A percentile compares a stretch with the other conserved stretches of the same genome.
phyloP scores from a whole-genome alignment of 1,139 yeast genomes.

The Trichomonascaceae sp. region DNA sequence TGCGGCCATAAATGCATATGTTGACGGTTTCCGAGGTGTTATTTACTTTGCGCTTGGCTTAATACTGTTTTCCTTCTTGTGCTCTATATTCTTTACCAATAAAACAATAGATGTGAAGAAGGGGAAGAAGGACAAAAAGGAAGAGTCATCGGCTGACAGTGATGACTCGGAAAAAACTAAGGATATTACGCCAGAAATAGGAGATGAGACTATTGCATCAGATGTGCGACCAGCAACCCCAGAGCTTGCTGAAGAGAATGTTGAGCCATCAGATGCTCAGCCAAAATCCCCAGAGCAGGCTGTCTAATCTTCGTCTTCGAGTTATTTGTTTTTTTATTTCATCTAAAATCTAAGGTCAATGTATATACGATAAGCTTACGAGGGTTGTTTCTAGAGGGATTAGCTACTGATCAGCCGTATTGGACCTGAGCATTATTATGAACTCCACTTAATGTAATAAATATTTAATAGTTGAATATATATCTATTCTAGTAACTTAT shows the following conservation, averaged over 20 bases:
- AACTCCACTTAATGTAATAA: not conserved
- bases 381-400: not conserved
- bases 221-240: not conserved
- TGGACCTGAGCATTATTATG: not conserved
- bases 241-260: not conserved
- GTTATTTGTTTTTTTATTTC: too few relatives aligned
- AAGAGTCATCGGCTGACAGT: not conserved
- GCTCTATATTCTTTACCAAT: slow-evolving; percentile 20
- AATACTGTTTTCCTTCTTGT: slow-evolving; percentile 15
- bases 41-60: slow-evolving; percentile 22
- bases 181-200: not conserved
- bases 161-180: not conserved
- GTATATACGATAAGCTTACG: too few relatives aligned
- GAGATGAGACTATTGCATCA: not conserved
- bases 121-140: not conserved
- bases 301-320: not conserved
- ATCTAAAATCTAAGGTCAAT: not conserved
- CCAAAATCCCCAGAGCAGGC: not conserved
- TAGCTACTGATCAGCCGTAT: not conserved
- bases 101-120: slow-evolving; percentile 12
- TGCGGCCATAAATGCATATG: slow-evolving; percentile 20
- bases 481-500: too few relatives aligned
- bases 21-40: slow-evolving; percentile 20
- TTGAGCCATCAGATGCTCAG: not conserved
- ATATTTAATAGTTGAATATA: too few relatives aligned